Base-by-base conservation (phyloP, 139 green algal species). In the Limnomonas spitsbergensis region DNA sequence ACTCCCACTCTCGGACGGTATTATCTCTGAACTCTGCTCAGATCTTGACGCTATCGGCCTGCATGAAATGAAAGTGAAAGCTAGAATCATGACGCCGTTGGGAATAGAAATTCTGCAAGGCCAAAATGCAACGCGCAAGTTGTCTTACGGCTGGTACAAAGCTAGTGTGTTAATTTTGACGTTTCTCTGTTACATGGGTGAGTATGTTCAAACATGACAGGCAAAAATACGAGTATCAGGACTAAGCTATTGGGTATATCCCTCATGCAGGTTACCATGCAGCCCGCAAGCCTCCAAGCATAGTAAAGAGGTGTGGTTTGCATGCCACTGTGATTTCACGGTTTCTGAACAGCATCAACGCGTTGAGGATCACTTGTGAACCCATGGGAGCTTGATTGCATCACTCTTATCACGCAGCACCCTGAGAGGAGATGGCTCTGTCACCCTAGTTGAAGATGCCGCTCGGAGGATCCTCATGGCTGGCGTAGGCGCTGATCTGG, bases 201-300 rank as follows among this genome's bases (percentile, higher is more conserved):
- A 61, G 47, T 61, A 61, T 20, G 20, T 61, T n/a, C n/a, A n/a
- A n/a, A n/a, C n/a, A n/a, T n/a, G n/a, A n/a, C n/a, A n/a, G n/a
- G n/a, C n/a, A n/a, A n/a, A n/a, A n/a, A n/a, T n/a, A n/a, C n/a
- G n/a, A n/a, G n/a, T n/a, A n/a, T n/a, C n/a, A n/a, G n/a, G n/a
- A n/a, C n/a, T n/a, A n/a, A n/a, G n/a, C n/a, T n/a, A 14, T 61
- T 61, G 14, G 14, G 14, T 20, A 61, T 20, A 61, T 20, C 14
- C 47, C 47, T 61, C 47, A 61, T 20, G 14, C 47, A 61, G 47
- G 87, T n/a, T 98, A 94, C 75, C 95, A 98, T 82, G 92, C 92
- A 36, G 91, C 90, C 0, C 87, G 95, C 24, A 98, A 97, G 76
- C 93, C 95, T 0, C 90, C 93, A 7, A 94, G 84, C 81, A 95